phyloP scores from a whole-genome alignment of 108 stramenopile species.

The Licmophora abbreviata region DNA sequence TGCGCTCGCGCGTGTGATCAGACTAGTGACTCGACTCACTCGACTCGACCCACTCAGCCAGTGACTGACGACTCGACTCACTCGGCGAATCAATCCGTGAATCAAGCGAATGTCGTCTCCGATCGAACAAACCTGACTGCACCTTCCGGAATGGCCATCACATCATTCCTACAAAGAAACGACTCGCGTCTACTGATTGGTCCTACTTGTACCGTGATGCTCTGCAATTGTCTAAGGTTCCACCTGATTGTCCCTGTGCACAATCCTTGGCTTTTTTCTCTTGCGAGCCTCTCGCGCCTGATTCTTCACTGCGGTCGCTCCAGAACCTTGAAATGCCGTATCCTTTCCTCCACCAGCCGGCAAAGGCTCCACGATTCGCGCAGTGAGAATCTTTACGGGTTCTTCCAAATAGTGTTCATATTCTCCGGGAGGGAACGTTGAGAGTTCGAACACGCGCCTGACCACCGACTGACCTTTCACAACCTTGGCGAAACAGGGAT shows the following conservation, averaged over 20 bases:
- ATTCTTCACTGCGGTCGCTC: not conserved
- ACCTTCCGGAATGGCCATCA: too few relatives aligned
- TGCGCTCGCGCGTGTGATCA: too few relatives aligned
- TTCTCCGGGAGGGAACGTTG: not conserved
- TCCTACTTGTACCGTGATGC: not conserved
- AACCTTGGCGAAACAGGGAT: constrained; percentile 90
- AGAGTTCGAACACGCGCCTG: constrained; percentile 27
- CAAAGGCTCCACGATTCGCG: not conserved
- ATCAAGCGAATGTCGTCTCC: too few relatives aligned
- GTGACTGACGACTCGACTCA: too few relatives aligned
- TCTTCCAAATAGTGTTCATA: constrained; percentile 2
- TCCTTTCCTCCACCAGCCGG: constrained; percentile 1
- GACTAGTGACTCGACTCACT: too few relatives aligned
- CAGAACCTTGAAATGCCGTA: not conserved
- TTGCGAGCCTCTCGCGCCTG: not conserved
- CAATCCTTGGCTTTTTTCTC: not conserved
- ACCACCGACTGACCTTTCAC: constrained; percentile 44
- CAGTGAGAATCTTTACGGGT: not conserved
- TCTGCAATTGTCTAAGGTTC: not conserved
- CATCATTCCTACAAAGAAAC: too few relatives aligned
- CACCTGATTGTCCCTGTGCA: not conserved
- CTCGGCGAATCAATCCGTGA: too few relatives aligned
- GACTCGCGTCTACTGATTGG: too few relatives aligned
- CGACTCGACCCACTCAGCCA: too few relatives aligned
- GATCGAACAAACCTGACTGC: too few relatives aligned